Evolutionary conservation across 2,329 filamentous ascomycete species (phyloP).

Genomic region (Beauveria bassiana): DNA sequence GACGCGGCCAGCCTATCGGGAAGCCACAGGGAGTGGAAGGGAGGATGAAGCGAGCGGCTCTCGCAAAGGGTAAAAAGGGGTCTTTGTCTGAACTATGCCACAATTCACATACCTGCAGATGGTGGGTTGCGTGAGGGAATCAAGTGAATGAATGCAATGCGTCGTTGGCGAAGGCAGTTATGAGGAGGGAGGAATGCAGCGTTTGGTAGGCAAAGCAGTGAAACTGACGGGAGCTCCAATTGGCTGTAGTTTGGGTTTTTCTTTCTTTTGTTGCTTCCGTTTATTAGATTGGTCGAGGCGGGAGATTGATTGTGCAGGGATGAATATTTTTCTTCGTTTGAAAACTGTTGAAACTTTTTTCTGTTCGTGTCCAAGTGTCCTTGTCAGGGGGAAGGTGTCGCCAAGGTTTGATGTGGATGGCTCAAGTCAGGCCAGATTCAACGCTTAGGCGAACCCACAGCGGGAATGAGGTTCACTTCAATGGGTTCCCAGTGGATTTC

Average conservation of each 20-base stretch:
- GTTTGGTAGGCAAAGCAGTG: not conserved
- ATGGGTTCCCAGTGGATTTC: not conserved
- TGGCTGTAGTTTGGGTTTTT: not conserved
- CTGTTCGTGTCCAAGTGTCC: not conserved
- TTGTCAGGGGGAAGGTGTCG: not conserved
- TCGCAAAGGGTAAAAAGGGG: not conserved
- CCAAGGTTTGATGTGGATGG: not conserved
- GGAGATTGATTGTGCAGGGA: constrained; percentile 3
- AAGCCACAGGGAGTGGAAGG: not conserved
- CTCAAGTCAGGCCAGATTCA: not conserved
- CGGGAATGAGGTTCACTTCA: not conserved
- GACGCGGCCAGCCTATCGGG: constrained; percentile 1
- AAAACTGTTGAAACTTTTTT: not conserved
- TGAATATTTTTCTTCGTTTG: not conserved
- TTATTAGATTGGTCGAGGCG: not conserved
- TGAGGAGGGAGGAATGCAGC: not conserved
- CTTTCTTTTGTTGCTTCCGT: not conserved
- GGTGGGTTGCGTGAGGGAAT: not conserved
- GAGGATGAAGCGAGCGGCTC: not conserved
- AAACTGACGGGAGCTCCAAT: not conserved
- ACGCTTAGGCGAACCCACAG: not conserved
- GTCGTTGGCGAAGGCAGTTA: not conserved
- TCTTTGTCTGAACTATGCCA: not conserved
- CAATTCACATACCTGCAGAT: constrained; percentile 7
- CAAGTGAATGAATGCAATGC: not conserved